Percentiles rank a stretch among this genome's conserved stretches.
phyloP scores from a whole-genome alignment of 2,329 filamentous ascomycete genomes.

The Fusarium sp. region DNA sequence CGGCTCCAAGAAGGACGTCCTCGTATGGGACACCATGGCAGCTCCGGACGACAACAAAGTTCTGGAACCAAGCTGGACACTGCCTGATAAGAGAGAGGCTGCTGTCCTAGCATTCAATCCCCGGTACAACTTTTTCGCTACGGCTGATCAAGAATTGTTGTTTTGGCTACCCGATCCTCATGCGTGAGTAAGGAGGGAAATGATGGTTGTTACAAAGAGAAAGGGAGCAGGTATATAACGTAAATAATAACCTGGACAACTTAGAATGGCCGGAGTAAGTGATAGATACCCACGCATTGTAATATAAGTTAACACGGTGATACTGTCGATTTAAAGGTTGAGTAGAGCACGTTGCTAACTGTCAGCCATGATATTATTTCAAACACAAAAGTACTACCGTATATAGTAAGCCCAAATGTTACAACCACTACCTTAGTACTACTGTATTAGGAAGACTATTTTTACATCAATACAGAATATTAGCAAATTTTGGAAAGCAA shows the following conservation, averaged over 20 bases:
- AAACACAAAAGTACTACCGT: not conserved
- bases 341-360: not conserved
- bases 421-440: too few species aligned
- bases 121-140: slow-evolving; percentile 90
- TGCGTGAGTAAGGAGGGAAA: slow-evolving; percentile 52
- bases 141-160: slow-evolving; percentile 85
- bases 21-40: slow-evolving; percentile 86
- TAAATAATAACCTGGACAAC: not conserved
- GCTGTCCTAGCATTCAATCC: slow-evolving; percentile 90
- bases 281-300: slow-evolving; percentile 37
- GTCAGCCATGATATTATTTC: not conserved
- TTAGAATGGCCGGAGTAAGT: slow-evolving; percentile 5
- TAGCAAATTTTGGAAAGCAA: too few species aligned
- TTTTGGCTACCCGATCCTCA: slow-evolving; percentile 82
- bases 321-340: not conserved
- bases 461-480: too few species aligned
- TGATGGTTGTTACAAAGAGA: not conserved
- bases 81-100: slow-evolving; percentile 76
- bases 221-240: not conserved
- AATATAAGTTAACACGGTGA: not conserved
- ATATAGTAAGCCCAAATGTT: too few species aligned
- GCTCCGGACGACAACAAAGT: slow-evolving; percentile 68
- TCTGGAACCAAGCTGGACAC: slow-evolving; percentile 72
- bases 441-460: too few species aligned
- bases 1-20: slow-evolving; percentile 78